Conservation (phyloP, 2,329 filamentous ascomycete genomes). For the Amesomyces nigricolor region DNA sequence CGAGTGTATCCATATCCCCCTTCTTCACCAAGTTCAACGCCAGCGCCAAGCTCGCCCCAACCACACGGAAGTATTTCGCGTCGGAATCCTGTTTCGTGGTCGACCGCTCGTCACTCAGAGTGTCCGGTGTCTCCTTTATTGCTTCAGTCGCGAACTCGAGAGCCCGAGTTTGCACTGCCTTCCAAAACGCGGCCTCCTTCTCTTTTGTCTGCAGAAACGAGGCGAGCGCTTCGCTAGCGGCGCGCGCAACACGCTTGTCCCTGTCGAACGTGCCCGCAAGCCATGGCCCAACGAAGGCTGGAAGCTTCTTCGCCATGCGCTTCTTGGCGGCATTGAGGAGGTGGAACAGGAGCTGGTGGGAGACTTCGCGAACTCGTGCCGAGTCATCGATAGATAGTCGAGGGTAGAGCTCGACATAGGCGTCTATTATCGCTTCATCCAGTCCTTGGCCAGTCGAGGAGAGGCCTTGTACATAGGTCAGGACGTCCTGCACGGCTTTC, state of each 20-base stretch:
- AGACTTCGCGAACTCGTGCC: slow-evolving; percentile 78
- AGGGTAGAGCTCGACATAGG: slow-evolving; percentile 87
- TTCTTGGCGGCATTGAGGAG: slow-evolving; percentile 63
- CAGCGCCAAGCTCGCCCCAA: slow-evolving; percentile 50
- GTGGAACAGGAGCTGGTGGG: slow-evolving; percentile 66
- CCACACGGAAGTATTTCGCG: slow-evolving; percentile 76
- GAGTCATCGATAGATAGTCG: slow-evolving; percentile 85
- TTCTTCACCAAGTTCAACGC: slow-evolving; percentile 49
- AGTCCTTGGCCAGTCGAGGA: slow-evolving; percentile 54
- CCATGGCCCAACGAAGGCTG: slow-evolving; percentile 81
- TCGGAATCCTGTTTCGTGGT: slow-evolving; percentile 80
- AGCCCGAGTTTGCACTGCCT: slow-evolving; percentile 72
- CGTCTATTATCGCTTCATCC: slow-evolving; percentile 78
- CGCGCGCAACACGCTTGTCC: slow-evolving; percentile 68
- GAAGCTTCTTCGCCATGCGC: slow-evolving; percentile 74
- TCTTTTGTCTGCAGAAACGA: slow-evolving; percentile 73
- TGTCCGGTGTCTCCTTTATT: slow-evolving; percentile 71
- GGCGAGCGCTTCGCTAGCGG: slow-evolving; percentile 71
- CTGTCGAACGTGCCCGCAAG: slow-evolving; percentile 82
- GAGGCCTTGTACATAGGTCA: slow-evolving; percentile 54
- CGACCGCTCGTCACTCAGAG: slow-evolving; percentile 82
- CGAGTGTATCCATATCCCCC: slow-evolving; percentile 56
- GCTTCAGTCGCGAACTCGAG: slow-evolving; percentile 77
- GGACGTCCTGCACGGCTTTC: slow-evolving; percentile 82
- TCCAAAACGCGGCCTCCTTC: slow-evolving; percentile 72